Evolutionary conservation across 345 rosid species (phyloP), one percentile per base, ranked within the genome.

Genomic region (Isatis tinctoria): DNA sequence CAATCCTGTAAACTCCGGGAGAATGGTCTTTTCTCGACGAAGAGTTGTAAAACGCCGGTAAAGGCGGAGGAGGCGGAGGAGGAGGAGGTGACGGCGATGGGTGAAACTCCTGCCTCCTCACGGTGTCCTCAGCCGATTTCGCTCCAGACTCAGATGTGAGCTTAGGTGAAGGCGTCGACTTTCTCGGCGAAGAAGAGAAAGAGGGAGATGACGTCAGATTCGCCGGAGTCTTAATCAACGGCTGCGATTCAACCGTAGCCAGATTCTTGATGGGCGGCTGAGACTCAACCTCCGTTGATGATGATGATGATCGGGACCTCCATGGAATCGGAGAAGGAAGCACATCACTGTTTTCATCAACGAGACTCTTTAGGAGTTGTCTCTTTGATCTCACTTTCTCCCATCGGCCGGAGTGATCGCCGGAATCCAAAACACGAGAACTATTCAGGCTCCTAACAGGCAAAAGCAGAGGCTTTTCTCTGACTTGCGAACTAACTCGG

Each of bases 241-340:
- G 77, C 40, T 49, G 73, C 0, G 51, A 49, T 35, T 70, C 71
- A 60, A 51, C 26, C 5, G 74, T 49, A 11, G 27, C 1, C 3
- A 16, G 45, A 41, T 51, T 59, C 70, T 61, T 54, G 13, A 70
- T 7, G 2, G 10, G 59, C 68, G 69, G 56, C 12, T 22, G 68
- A 32, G 81, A 66, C 36, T 61, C 67, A 14, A 2, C n/a, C 62
- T 69, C 71, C n/a, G 1, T 47, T 4, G 76, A 36, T n/a, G 75
- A 76, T 16, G 74, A 60, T 2, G 67, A 85, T 14, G 96, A 92
- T 70, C 96, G 85, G 60, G 99, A 87, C 33, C 89, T 79, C 99
- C 99, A 95, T 7, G 99, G 99, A 70, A 92, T 87, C 18, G 99
- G 99, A 35, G 99, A 95, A 60, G 96, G 96, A 81, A 95, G 96